Conservation (phyloP, 345 rosid genomes). For the Citrus trifoliata region DNA sequence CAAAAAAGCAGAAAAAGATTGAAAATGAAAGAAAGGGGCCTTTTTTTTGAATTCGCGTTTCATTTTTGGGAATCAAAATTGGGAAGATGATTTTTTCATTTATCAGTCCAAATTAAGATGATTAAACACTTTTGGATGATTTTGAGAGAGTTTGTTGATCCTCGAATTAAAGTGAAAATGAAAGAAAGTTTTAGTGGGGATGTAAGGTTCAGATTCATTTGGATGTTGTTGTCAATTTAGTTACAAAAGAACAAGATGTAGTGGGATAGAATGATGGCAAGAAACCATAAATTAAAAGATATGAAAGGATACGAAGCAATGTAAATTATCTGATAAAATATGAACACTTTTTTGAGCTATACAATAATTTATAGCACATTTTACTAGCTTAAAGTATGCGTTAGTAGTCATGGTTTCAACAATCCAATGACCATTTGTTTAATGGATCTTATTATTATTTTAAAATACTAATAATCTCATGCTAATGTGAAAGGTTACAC, state of each 20-base stretch:
- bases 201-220: neutral
- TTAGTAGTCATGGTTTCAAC: neutral
- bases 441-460: no score
- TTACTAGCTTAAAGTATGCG: neutral
- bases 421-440: neutral
- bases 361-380: neutral
- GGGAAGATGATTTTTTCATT: no score
- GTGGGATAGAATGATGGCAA: neutral
- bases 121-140: neutral
- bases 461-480: no score
- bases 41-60: neutral
- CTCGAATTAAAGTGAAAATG: neutral
- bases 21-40: constrained; percentile 2
- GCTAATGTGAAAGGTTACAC: no score
- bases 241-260: neutral
- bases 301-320: neutral
- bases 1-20: neutral
- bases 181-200: neutral
- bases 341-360: neutral
- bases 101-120: neutral
- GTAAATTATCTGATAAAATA: neutral
- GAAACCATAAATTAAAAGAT: neutral
- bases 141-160: neutral
- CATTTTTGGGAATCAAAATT: constrained; percentile 4
- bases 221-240: neutral